Base-by-base conservation (phyloP, 148 eudicot genomes). In the Mesembryanthemum crystallinum region DNA sequence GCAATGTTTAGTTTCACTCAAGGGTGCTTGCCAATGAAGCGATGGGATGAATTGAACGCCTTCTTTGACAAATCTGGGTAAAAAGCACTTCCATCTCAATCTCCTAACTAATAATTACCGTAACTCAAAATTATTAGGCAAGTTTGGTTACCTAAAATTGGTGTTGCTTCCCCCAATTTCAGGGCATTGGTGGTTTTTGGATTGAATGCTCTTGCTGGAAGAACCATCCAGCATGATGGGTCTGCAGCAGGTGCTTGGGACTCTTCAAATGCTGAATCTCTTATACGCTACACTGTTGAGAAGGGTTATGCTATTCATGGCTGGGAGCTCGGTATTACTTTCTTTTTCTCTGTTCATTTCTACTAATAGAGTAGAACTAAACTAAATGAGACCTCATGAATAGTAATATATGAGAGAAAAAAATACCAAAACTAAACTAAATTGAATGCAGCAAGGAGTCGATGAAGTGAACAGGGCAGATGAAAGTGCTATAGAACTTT, bases 31-130 rank as follows among this genome's bases (percentile, higher is more conserved):
- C 92, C 94, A 1, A 70, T 93, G 79, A 73, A 87, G 66, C 82
- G 97, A 85, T 93, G 98, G 98, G 98, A 93, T 84, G 88, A 88
- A 79, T 79, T 93, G 14, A 91, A 87, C 42, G 62, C 78, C 76
- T 93, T 93, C 86, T 91, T 93, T 64, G 67, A 82, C 35, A 78
- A 84, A 79, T 45, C 97, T 4, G 93, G 93, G 98, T 94, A 86
- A 71, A 20, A 17, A 21, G 3, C 57, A 27, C 14, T 32, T 62
- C 63, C n/a, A 25, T n/a, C 3, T 60, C 30, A 5, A 23, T 32
- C 23, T 55, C 63, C 23, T 18, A 29, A 30, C 60, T 30, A 45
- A 75, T 62, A 5, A 33, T 27, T 27, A 9, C 18, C 27, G 27
- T 57, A n/a, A 58, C 5, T 35, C 73, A 55, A 45, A 47, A 23